Evolutionary conservation across 192 early-diverging fungal genomes (phyloP), one percentile per base, ranked within the genome.

Genomic region (Mortierella hygrophila): DNA sequence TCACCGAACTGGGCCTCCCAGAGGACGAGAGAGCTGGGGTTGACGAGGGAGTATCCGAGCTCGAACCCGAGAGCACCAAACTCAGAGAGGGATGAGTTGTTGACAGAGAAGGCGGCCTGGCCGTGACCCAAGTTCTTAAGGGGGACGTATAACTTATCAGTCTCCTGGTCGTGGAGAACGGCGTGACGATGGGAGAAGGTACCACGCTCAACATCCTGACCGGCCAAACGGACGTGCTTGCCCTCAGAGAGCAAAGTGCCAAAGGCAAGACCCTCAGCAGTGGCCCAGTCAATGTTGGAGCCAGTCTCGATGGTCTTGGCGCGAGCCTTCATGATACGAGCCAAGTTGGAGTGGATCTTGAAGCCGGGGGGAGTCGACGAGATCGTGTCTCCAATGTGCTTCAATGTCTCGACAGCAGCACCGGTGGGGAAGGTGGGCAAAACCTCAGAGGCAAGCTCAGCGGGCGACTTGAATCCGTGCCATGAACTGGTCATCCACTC

Each of bases 1-100:
- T 99, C 98, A 77, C 98, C 98, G 83, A 99, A 99, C 92, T 99
- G 97, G 20, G 97, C 98, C 90, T 99, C 98, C 97, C 97, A 99
- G 80, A 98, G 91, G 42, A 99, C 93, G 63, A 99, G 93, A 69
- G 97, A 92, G 90, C 98, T 96, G 63, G 98, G 97, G 91, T 96
- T 96, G 68, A 96, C 96, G 86, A 99, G 91, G 35, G 97, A 98
- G 91, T 99, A 99, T 55, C 98, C 98, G 15, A 98, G 94, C 92
- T 99, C 98, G 83, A 98, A 99, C 41, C 98, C 98, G 72, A 99
- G 91, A 72, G 92, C 95, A 78, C 97, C 98, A 88, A 93, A 99
- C 89, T 99, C 98, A 40, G 97, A 98, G 60, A 99, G 92, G 13
- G 96, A 97, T 55, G 97, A 99, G 93, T 99, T 99, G 93, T 90